Conservation (phyloP, 1,284 basidiomycete genomes). For the Ustilago esculenta region DNA sequence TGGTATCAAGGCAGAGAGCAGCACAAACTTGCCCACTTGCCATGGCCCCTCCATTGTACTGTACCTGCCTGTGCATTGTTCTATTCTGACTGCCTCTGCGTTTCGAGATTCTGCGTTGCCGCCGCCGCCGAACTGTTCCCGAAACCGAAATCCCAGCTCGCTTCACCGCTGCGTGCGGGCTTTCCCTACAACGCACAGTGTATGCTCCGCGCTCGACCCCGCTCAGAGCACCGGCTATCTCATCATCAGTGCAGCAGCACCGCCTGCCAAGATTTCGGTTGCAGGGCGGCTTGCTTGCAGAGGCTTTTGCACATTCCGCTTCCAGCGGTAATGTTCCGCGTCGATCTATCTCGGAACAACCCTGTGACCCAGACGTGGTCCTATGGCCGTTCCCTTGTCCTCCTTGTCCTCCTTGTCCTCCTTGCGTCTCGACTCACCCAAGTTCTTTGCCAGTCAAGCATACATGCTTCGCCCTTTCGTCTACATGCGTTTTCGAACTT, state of each 20-base stretch:
- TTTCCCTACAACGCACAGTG: too few species aligned
- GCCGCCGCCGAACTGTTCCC: conserved; percentile 6
- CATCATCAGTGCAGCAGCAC: background rate
- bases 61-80: too few species aligned
- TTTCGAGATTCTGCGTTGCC: too few species aligned
- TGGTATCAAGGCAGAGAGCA: background rate
- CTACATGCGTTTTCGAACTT: background rate
- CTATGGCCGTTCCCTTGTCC: too few species aligned
- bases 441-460: background rate
- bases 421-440: background rate
- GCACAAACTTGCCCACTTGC: too few species aligned
- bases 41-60: too few species aligned
- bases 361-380: too few species aligned
- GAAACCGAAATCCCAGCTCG: conserved; percentile 1
- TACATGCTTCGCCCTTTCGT: background rate
- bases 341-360: conserved; percentile 12
- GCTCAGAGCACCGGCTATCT: too few species aligned
- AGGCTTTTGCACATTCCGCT: conserved; percentile 3
- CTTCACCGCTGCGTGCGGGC: too few species aligned
- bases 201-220: too few species aligned
- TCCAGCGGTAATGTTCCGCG: background rate
- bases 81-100: background rate
- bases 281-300: background rate
- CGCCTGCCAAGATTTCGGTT: background rate
- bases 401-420: too few species aligned